These are phyloP conservation scores for Periglandula ipomoeae DNA, from an alignment of 2,329 filamentous ascomycete species.

Conservation along the genomic window DNA sequence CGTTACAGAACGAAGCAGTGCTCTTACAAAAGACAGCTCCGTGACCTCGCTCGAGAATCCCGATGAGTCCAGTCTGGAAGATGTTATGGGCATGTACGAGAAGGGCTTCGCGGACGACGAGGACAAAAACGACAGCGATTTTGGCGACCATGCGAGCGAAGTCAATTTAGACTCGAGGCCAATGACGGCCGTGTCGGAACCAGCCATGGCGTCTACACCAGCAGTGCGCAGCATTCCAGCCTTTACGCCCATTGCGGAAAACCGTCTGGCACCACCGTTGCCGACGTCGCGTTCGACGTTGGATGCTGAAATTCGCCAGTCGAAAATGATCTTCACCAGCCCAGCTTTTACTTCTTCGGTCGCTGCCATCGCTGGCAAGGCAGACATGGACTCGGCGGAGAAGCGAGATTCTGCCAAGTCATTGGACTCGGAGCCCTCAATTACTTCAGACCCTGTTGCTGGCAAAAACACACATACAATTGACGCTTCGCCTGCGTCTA, in stretches of 20 bases:
- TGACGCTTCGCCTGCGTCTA: conserved; percentile 3
- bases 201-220: not conserved
- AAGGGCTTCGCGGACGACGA: conserved; percentile 45
- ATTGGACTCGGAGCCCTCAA: conserved; percentile 27
- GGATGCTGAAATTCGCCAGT: conserved; percentile 29
- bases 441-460: conserved; percentile 15
- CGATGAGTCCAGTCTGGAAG: conserved; percentile 53
- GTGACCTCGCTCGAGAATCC: conserved; percentile 50
- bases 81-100: conserved; percentile 64
- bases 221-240: conserved; percentile 1
- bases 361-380: conserved; percentile 26
- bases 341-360: conserved; percentile 30
- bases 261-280: conserved; percentile 10
- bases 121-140: conserved; percentile 25
- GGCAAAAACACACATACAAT: conserved; percentile 7
- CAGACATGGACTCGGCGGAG: conserved; percentile 19
- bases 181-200: conserved; percentile 7
- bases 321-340: conserved; percentile 30
- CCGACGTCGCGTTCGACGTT: conserved; percentile 20
- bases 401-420: conserved; percentile 46
- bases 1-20: conserved; percentile 76
- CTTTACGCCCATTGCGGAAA: conserved; percentile 11
- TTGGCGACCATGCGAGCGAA: conserved; percentile 8
- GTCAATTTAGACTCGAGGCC: conserved; percentile 5
- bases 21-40: conserved; percentile 71